Percentiles rank a stretch among this genome's conserved stretches.
phyloP scores from a whole-genome alignment of 768 basidiomycete species.

The Dacryopinax primogenitus region DNA sequence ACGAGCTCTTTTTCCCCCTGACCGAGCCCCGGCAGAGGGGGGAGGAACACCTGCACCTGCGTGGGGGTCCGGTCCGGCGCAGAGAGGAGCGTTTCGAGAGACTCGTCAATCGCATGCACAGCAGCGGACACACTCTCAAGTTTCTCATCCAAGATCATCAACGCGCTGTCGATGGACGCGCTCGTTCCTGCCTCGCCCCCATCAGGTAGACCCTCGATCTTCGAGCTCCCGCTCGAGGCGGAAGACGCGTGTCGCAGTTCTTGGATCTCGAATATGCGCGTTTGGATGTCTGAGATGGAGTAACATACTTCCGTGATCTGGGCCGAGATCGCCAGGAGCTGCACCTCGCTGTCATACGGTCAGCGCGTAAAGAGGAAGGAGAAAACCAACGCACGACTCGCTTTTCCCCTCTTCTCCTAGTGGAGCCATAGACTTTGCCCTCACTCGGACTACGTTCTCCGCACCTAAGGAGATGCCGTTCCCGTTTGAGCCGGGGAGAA shows the following conservation, averaged over 20 bases:
- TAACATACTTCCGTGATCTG: constrained; percentile 81
- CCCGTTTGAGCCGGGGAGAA: not conserved
- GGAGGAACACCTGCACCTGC: constrained; percentile 26
- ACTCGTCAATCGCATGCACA: constrained; percentile 54
- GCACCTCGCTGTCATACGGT: constrained; percentile 45
- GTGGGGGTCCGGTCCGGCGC: constrained; percentile 12
- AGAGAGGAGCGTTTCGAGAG: constrained; percentile 41
- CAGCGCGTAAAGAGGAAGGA: not conserved
- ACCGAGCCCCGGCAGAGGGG: not conserved
- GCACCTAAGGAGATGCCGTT: not conserved
- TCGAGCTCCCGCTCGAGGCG: constrained; percentile 25
- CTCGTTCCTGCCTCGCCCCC: constrained; percentile 2
- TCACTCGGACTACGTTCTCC: constrained; percentile 15
- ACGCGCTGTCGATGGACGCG: constrained; percentile 57
- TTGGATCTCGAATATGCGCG: constrained; percentile 87
- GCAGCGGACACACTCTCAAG: constrained; percentile 60
- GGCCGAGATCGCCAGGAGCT: constrained; percentile 62
- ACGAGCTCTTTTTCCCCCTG: constrained; percentile 32
- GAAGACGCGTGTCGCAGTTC: constrained; percentile 71
- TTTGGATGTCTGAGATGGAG: constrained; percentile 77
- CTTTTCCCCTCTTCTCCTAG: not conserved
- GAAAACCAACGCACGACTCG: not conserved
- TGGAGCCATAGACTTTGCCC: constrained; percentile 17
- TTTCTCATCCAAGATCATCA: constrained; percentile 66
- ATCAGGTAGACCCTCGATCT: not conserved